These are phyloP conservation scores for Spatholobus suberectus DNA, from an alignment of 306 rosid species.

Conservation along the genomic window DNA sequence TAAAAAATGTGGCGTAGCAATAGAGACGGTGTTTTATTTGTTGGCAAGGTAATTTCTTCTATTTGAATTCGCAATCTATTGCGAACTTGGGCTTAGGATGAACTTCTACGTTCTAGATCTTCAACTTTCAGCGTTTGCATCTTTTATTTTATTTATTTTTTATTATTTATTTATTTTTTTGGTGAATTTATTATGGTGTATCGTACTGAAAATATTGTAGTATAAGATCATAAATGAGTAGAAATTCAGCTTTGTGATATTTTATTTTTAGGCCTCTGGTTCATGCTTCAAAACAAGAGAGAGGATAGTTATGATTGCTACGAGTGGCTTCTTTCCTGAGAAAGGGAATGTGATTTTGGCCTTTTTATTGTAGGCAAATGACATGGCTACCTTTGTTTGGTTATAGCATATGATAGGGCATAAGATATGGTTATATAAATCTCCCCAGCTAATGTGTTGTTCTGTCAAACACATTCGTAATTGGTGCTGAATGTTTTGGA, in stretches of 20 bases:
- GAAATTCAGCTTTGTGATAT: background rate
- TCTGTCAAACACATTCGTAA: background rate
- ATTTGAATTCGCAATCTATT: background rate
- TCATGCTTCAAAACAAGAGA: background rate
- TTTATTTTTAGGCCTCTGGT: constrained; percentile 10
- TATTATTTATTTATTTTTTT: background rate
- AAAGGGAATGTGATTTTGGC: constrained; percentile 13
- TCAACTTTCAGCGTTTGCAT: background rate
- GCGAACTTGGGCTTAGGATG: background rate
- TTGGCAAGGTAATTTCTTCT: background rate
- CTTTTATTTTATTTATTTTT: background rate
- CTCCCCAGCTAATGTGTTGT: background rate
- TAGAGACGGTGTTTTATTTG: background rate
- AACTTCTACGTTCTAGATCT: constrained; percentile 35
- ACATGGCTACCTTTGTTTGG: background rate
- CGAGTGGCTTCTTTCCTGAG: background rate
- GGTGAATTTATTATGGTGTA: background rate
- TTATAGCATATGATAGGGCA: background rate
- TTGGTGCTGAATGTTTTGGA: background rate
- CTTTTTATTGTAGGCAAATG: background rate
- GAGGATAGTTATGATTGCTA: background rate
- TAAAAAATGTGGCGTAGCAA: background rate
- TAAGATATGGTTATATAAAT: constrained; percentile 10
- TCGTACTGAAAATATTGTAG: background rate
- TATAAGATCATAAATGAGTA: background rate